Conservation (phyloP, 768 basidiomycete genomes). For the Tulasnella sp. region DNA sequence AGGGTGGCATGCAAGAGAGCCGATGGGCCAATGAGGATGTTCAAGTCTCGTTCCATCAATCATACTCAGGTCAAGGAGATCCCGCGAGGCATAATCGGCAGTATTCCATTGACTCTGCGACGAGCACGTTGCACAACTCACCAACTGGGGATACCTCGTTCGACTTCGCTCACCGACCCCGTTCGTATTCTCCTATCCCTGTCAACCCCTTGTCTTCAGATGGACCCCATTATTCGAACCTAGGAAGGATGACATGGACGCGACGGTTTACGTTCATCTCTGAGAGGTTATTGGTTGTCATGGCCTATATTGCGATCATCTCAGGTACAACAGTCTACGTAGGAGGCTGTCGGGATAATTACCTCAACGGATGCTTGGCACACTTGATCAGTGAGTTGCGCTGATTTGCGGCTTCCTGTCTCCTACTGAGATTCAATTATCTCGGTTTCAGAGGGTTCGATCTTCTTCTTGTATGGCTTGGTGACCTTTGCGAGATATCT, state of each 20-base stretch:
- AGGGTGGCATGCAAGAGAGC: no score
- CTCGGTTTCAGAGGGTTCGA: constrained; percentile 54
- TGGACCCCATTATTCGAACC: background rate
- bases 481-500: constrained; percentile 89
- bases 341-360: constrained; percentile 71
- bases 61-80: background rate
- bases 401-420: background rate
- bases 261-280: background rate
- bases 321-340: constrained; percentile 73
- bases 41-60: background rate
- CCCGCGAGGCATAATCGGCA: background rate
- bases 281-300: constrained; percentile 57
- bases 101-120: background rate
- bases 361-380: constrained; percentile 73
- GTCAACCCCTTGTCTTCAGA: background rate
- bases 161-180: no score
- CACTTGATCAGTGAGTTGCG: constrained; percentile 72
- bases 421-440: background rate
- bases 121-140: background rate
- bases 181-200: background rate
- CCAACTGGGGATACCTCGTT: background rate
- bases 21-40: constrained; percentile 7
- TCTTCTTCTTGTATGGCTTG: constrained; percentile 89
- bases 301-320: constrained; percentile 53
- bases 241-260: background rate